Evolutionary conservation across 768 basidiomycete species (phyloP).

Genomic region (Pisolithus albus): DNA sequence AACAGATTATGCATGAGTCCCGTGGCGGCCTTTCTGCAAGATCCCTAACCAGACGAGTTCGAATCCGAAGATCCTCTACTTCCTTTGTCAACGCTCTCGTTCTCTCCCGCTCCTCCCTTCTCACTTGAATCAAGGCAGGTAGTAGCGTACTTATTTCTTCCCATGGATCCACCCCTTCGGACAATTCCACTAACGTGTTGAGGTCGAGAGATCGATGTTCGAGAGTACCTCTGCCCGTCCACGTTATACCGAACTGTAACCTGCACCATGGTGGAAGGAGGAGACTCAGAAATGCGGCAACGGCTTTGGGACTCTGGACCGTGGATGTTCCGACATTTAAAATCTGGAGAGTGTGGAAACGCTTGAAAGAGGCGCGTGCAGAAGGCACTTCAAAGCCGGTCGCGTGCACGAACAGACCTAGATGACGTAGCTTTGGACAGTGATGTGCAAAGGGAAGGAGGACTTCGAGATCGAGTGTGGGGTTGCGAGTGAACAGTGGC

Average conservation of each 20-base stretch:
- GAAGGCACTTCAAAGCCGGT: conserved; percentile 14
- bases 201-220: conserved; percentile 8
- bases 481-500: conserved; percentile 27
- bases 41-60: conserved; percentile 40
- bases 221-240: conserved; percentile 26
- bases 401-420: conserved; percentile 36
- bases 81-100: conserved; percentile 35
- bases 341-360: conserved; percentile 14
- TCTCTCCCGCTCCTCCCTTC: conserved; percentile 39
- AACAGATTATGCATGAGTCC: conserved; percentile 27
- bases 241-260: conserved; percentile 44
- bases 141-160: conserved; percentile 34
- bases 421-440: conserved; percentile 30
- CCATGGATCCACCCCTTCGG: conserved; percentile 34
- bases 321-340: conserved; percentile 48
- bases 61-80: conserved; percentile 44
- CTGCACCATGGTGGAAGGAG: conserved; percentile 39
- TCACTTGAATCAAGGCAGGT: conserved; percentile 37
- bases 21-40: conserved; percentile 11
- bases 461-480: conserved; percentile 32
- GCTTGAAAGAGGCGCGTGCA: conserved; percentile 2
- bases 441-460: conserved; percentile 35
- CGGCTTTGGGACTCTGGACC: conserved; percentile 35
- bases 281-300: conserved; percentile 48
- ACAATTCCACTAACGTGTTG: conserved; percentile 2